Evolutionary conservation across 2,329 filamentous ascomycete genomes (phyloP).

Genomic region (Sphaceloma murrayae): DNA sequence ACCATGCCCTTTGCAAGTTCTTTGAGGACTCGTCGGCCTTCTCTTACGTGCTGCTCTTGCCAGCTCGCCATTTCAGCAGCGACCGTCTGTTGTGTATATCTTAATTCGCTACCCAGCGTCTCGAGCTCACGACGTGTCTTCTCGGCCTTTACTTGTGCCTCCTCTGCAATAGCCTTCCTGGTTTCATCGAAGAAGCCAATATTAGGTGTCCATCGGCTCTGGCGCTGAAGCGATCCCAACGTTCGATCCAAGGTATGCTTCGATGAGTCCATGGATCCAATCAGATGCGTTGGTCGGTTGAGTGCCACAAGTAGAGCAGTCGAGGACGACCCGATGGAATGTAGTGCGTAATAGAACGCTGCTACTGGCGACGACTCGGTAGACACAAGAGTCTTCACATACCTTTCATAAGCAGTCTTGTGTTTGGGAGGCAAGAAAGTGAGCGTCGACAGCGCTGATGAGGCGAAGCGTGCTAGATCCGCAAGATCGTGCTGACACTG

Average conservation of each 20-base stretch:
- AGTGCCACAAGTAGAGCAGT: constrained; percentile 72
- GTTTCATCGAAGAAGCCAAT: constrained; percentile 69
- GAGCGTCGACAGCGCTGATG: constrained; percentile 42
- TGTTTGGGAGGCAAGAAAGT: constrained; percentile 61
- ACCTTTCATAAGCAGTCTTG: constrained; percentile 60
- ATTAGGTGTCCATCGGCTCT: constrained; percentile 65
- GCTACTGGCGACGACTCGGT: constrained; percentile 64
- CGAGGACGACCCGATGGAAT: constrained; percentile 75
- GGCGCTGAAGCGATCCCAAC: constrained; percentile 62
- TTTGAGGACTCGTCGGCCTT: constrained; percentile 63
- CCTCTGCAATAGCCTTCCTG: constrained; percentile 68
- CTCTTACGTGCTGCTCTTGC: constrained; percentile 77
- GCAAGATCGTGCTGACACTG: constrained; percentile 57
- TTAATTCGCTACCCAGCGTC: constrained; percentile 67
- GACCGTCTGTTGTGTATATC: constrained; percentile 89
- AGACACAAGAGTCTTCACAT: constrained; percentile 55
- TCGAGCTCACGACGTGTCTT: constrained; percentile 61
- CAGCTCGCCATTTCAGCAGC: constrained; percentile 85
- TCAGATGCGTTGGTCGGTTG: constrained; percentile 66
- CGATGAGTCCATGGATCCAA: constrained; percentile 63
- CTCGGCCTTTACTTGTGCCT: constrained; percentile 70
- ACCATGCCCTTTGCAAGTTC: constrained; percentile 71
- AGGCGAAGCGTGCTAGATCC: constrained; percentile 52
- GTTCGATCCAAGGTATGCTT: constrained; percentile 71
- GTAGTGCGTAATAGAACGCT: constrained; percentile 63